Conservation (phyloP, 371 early-diverging fungal species). For the Saksenaea vasiformis region DNA sequence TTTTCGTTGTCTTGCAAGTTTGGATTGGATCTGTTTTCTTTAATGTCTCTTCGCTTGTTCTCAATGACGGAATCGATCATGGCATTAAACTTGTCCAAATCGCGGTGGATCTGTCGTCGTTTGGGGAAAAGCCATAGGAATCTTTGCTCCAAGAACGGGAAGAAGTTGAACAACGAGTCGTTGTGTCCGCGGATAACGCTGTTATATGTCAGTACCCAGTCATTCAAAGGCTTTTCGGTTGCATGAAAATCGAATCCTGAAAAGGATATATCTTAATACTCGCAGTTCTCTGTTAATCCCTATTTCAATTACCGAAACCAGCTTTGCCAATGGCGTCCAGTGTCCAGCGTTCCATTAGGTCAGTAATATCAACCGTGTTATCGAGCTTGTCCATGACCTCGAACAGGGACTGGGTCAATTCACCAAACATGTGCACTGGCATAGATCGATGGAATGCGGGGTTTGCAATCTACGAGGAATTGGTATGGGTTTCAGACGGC, state of each 20-base stretch:
- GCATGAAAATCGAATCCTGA: slow-evolving; percentile 40
- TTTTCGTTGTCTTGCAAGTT: slow-evolving; percentile 38
- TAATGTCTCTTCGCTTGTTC: slow-evolving; percentile 29
- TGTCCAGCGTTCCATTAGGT: slow-evolving; percentile 30
- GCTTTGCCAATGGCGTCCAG: slow-evolving; percentile 43
- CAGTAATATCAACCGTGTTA: slow-evolving; percentile 18
- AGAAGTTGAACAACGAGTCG: slow-evolving; percentile 42
- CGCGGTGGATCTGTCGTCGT: slow-evolving; percentile 19
- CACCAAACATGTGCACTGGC: slow-evolving; percentile 39
- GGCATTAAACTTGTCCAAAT: slow-evolving; percentile 12
- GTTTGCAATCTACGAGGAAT: slow-evolving; percentile 26
- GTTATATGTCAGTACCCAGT: slow-evolving; percentile 33
- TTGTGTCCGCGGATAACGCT: slow-evolving; percentile 18
- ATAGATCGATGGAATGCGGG: slow-evolving; percentile 40
- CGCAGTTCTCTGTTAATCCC: not conserved
- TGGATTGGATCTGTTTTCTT: slow-evolving; percentile 12
- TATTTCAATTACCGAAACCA: slow-evolving; percentile 29
- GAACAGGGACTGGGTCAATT: slow-evolving; percentile 23
- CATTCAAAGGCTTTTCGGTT: slow-evolving; percentile 17
- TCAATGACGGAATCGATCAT: slow-evolving; percentile 38
- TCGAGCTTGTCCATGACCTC: slow-evolving; percentile 17
- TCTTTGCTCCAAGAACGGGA: slow-evolving; percentile 49
- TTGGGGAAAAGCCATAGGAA: slow-evolving; percentile 22
- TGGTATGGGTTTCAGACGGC: too few relatives aligned
- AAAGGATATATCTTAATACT: not conserved